phyloP scores from a whole-genome alignment of 106 monocot species.

The Cymbidium sinense region DNA sequence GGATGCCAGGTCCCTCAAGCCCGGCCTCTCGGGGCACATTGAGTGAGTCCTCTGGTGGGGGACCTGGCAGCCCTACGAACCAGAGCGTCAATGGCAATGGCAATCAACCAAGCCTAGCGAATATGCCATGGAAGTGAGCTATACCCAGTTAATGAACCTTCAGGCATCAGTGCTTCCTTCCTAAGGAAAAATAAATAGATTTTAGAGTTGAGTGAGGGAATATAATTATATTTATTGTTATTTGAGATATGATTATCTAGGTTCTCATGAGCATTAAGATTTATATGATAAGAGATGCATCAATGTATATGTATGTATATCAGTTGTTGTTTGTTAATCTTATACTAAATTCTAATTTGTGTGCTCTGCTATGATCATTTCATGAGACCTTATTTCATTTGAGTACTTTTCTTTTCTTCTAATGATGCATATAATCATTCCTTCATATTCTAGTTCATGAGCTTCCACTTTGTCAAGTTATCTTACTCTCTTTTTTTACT shows the following conservation, averaged over 20 bases:
- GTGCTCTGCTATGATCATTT: not conserved
- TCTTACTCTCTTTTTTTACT: too few relatives aligned
- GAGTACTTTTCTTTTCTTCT: not conserved
- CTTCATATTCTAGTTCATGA: too few relatives aligned
- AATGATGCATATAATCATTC: not conserved
- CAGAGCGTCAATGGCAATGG: slow-evolving; percentile 29
- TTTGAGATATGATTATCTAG: not conserved
- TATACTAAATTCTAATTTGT: not conserved
- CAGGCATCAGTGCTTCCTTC: not conserved
- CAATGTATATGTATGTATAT: not conserved
- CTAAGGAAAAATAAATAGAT: too few relatives aligned
- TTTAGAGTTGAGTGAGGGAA: not conserved
- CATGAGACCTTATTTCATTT: not conserved
- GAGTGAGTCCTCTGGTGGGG: slow-evolving; percentile 60
- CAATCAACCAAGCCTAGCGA: slow-evolving; percentile 33
- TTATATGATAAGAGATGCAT: not conserved
- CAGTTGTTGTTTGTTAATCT: not conserved
- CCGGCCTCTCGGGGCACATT: slow-evolving; percentile 45
- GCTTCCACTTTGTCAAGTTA: too few relatives aligned
- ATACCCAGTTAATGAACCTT: not conserved
- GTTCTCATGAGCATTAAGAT: not conserved
- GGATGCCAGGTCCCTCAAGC: slow-evolving; percentile 25
- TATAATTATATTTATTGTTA: slow-evolving; percentile 1
- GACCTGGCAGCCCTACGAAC: slow-evolving; percentile 46
- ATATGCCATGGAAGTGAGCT: slow-evolving; percentile 45